Conservation (phyloP, 768 basidiomycete genomes). For the Lactifluus echinatus region DNA sequence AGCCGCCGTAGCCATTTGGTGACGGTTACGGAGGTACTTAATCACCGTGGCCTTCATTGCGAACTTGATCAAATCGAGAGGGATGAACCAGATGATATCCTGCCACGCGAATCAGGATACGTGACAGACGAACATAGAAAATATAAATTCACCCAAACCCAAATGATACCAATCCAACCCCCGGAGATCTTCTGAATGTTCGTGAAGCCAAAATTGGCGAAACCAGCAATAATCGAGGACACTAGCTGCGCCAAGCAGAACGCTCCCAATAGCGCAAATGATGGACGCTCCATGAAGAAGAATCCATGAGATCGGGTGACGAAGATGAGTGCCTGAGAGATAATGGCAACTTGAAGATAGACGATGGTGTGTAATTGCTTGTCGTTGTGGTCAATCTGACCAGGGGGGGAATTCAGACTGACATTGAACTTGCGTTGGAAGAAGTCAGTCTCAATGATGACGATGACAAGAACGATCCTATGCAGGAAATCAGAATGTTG, state of each 20-base stretch:
- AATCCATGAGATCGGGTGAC: conserved; percentile 89
- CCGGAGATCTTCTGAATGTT: conserved; percentile 71
- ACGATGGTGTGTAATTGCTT: conserved; percentile 78
- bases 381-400: conserved; percentile 45
- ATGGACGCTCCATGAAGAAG: conserved; percentile 97
- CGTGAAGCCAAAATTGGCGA: conserved; percentile 93
- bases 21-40: conserved; percentile 69
- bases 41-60: conserved; percentile 92
- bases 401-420: conserved; percentile 31
- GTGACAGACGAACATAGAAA: background rate
- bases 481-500: conserved; percentile 9
- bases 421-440: conserved; percentile 87
- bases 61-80: conserved; percentile 94
- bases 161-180: conserved; percentile 95
- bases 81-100: conserved; percentile 95
- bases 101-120: conserved; percentile 26
- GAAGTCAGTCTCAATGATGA: conserved; percentile 81
- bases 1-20: conserved; percentile 29
- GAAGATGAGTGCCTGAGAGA: conserved; percentile 97
- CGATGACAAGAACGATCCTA: conserved; percentile 69
- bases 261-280: conserved; percentile 77
- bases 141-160: conserved; percentile 79
- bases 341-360: conserved; percentile 96
- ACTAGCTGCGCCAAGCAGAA: conserved; percentile 92
- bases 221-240: conserved; percentile 92